phyloP scores from a whole-genome alignment of 2,329 filamentous ascomycete species.

The Cladophialophora exuberans region DNA sequence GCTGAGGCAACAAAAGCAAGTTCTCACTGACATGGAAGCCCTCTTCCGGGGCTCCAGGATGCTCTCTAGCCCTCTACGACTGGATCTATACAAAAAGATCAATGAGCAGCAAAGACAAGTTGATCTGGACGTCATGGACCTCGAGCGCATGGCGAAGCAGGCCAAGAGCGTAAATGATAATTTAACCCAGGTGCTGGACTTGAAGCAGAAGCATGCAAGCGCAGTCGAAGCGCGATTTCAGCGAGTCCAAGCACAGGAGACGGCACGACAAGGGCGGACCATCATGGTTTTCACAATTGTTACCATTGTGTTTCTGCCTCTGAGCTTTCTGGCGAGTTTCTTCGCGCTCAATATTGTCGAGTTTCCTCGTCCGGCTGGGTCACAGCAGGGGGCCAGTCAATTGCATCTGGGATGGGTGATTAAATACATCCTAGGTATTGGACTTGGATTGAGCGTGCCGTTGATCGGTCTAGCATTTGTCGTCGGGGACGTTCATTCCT shows the following conservation, averaged over 20 bases:
- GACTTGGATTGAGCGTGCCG: conserved; percentile 57
- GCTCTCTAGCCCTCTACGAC: background rate
- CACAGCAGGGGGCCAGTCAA: conserved; percentile 37
- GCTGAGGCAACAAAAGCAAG: conserved; percentile 53
- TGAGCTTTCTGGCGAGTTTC: conserved; percentile 59
- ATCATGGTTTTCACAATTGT: conserved; percentile 65
- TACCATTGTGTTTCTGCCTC: conserved; percentile 60
- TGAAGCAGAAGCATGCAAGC: conserved; percentile 72
- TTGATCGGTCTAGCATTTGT: conserved; percentile 35
- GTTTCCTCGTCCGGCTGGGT: conserved; percentile 43
- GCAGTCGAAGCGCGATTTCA: conserved; percentile 59
- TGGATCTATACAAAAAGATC: conserved; percentile 14
- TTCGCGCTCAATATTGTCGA: conserved; percentile 59
- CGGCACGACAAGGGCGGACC: conserved; percentile 60
- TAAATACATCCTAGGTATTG: conserved; percentile 61
- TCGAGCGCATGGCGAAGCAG: conserved; percentile 67
- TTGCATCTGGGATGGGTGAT: conserved; percentile 56
- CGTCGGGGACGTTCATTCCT: conserved; percentile 17
- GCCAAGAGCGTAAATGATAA: conserved; percentile 63
- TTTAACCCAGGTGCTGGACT: conserved; percentile 65
- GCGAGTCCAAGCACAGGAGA: conserved; percentile 63
- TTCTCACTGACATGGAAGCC: conserved; percentile 52
- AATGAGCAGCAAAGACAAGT: conserved; percentile 60
- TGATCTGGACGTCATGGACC: conserved; percentile 61
- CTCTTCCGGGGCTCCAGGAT: conserved; percentile 39